Conservation (phyloP, 2,329 filamentous ascomycete species). For the Xylaria sp. region DNA sequence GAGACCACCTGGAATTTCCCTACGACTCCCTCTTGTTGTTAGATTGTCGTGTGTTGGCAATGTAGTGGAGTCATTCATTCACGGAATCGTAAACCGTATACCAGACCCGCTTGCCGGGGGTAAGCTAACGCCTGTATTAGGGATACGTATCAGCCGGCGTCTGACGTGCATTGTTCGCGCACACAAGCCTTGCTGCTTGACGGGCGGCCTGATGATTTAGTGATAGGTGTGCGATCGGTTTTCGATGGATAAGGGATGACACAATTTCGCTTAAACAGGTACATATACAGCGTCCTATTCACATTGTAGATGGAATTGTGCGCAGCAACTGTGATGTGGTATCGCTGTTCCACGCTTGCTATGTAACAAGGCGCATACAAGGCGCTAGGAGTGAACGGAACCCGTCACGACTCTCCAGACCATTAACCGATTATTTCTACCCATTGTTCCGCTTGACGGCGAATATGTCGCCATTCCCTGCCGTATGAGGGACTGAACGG, state of each 20-base stretch:
- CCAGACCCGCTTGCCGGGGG: background rate
- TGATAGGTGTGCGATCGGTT: background rate
- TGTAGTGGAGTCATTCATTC: background rate
- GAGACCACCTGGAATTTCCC: background rate
- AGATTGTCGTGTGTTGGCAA: background rate
- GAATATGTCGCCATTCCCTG: background rate
- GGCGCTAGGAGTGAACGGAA: background rate
- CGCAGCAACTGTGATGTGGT: background rate
- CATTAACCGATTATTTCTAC: background rate
- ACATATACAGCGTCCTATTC: slow-evolving; percentile 1
- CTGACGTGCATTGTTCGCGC: background rate
- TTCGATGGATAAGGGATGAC: background rate
- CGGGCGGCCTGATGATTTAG: background rate
- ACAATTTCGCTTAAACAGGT: background rate
- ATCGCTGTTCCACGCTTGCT: slow-evolving; percentile 8
- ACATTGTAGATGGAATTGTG: background rate
- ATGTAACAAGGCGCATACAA: slow-evolving; percentile 7
- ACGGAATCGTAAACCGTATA: background rate
- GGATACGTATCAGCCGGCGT: too few relatives aligned
- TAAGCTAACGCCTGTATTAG: background rate
- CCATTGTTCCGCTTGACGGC: background rate
- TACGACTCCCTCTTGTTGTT: background rate
- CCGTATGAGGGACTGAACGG: background rate
- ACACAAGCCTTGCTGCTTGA: background rate
- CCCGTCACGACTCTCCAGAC: background rate